These are phyloP conservation scores for Xenosphaeropsis pyriputrescens DNA, from an alignment of 2,329 filamentous ascomycete species.

Conservation along the genomic window DNA sequence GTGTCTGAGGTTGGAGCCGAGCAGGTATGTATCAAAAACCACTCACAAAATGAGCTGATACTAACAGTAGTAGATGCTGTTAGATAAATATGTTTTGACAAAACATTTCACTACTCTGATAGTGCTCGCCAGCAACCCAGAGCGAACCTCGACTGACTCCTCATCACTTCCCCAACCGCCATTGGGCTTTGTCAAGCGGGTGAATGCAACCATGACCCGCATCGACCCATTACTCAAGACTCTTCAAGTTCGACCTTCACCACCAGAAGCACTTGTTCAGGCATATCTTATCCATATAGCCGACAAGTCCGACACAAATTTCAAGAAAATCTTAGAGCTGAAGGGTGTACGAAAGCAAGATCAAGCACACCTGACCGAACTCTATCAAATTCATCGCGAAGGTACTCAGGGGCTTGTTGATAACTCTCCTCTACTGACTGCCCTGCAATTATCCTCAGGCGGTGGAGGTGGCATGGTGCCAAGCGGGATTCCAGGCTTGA, in stretches of 20 bases:
- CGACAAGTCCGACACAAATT: slow-evolving; percentile 87
- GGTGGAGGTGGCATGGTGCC: slow-evolving; percentile 29
- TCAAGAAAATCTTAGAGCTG: slow-evolving; percentile 88
- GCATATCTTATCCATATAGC: slow-evolving; percentile 95
- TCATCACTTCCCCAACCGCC: slow-evolving; percentile 12
- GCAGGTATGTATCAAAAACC: slow-evolving; percentile 37
- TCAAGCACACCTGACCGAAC: slow-evolving; percentile 67
- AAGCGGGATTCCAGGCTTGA: slow-evolving; percentile 26
- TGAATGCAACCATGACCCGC: slow-evolving; percentile 69
- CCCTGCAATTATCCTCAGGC: slow-evolving; percentile 32
- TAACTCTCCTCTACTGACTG: slow-evolving; percentile 55
- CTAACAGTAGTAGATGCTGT: slow-evolving; percentile 56
- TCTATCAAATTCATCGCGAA: slow-evolving; percentile 72
- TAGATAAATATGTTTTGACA: slow-evolving; percentile 85
- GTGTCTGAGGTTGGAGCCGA: slow-evolving; percentile 91
- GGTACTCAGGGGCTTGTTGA: slow-evolving; percentile 54
- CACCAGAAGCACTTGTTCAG: slow-evolving; percentile 87
- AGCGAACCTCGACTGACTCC: slow-evolving; percentile 1
- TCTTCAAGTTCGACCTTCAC: slow-evolving; percentile 80
- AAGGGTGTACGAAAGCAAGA: slow-evolving; percentile 85
- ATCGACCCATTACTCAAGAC: slow-evolving; percentile 93
- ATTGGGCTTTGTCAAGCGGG: slow-evolving; percentile 67
- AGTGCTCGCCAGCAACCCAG: slow-evolving; percentile 22
- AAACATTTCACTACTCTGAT: slow-evolving; percentile 63
- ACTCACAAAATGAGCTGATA: background rate